phyloP scores from a whole-genome alignment of 1,284 basidiomycete species.

The Ceratobasidium sp. region DNA sequence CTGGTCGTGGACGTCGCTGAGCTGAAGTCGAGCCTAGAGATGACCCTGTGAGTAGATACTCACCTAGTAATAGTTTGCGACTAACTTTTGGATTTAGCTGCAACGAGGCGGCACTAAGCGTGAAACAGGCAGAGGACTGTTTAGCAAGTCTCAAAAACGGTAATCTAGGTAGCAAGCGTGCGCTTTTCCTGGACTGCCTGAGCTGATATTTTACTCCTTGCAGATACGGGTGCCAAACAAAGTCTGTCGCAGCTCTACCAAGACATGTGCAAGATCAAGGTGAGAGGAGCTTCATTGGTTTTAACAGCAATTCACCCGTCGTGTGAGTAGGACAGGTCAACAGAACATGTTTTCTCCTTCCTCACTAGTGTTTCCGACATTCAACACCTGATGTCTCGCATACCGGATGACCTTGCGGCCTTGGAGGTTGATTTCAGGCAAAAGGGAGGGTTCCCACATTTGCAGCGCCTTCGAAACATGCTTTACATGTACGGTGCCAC shows the following conservation, averaged over 20 bases:
- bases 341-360: slow-evolving; percentile 73
- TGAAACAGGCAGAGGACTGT: slow-evolving; percentile 32
- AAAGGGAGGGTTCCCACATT: slow-evolving; percentile 90
- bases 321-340: slow-evolving; percentile 75
- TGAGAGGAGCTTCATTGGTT: background rate
- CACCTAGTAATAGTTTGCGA: background rate
- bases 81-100: slow-evolving; percentile 13
- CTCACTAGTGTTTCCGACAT: slow-evolving; percentile 79
- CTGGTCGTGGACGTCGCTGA: slow-evolving; percentile 71
- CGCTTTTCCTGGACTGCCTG: background rate
- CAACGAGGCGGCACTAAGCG: slow-evolving; percentile 7
- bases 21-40: slow-evolving; percentile 65
- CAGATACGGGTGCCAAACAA: background rate
- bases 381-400: slow-evolving; percentile 79
- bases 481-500: slow-evolving; percentile 94
- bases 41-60: slow-evolving; percentile 62
- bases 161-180: background rate
- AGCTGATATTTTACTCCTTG: background rate
- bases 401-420: slow-evolving; percentile 71
- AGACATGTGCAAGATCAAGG: slow-evolving; percentile 33
- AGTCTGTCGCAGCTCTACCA: slow-evolving; percentile 27
- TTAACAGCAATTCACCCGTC: background rate
- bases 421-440: slow-evolving; percentile 77
- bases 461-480: slow-evolving; percentile 89
- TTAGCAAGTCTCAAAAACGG: background rate